Evolutionary conservation across 495 filamentous ascomycete genomes (phyloP), one percentile per base, ranked within the genome.

Genomic region (Mycothermus thermophilus): DNA sequence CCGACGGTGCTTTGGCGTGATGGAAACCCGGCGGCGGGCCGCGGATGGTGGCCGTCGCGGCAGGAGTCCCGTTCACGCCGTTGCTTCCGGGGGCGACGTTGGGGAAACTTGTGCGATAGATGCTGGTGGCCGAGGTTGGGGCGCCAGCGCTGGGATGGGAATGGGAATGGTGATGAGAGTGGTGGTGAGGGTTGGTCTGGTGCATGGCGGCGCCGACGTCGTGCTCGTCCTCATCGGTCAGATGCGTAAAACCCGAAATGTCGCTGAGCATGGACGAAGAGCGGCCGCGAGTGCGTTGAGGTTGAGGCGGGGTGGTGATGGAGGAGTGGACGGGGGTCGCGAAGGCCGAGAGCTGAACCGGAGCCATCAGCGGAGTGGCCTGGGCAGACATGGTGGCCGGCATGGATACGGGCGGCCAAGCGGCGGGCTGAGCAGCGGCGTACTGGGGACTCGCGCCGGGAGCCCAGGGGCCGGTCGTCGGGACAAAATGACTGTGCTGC

Each of bases 251-350:
- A 28, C 73, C 74, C 15, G 71, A 77, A 25, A 77, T 58, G 40
- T 73, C 66, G 48, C 72, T 77, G 11, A 79, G 66, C 77, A 80
- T 81, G 14, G 72, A 76, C 7, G 71, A 74, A 8, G 71, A 77
- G 21, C 77, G 66, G 15, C 72, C 75, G 17, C 75, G 52, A 11
- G 55, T 52, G 35, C 61, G 60, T 26, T 38, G 32, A 0, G 39
- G 46, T 26, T 34, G 44, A 5, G 48, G 42, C 15, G 26, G 47
- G 44, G 32, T 51, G 44, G 26, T 38, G 12, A 46, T 44, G 37
- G 21, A 32, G 11, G 30, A 38, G 15, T 27, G 49, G 11, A 41
- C 43, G 13, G 38, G 44, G 38, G 25, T 54, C 40, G 38, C 44
- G 38, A 44, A 57, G 22, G 38, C 15, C 1, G 47, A 33, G 17